Conservation (phyloP, 164 flowering plant genomes). For the Stephania japonica region DNA sequence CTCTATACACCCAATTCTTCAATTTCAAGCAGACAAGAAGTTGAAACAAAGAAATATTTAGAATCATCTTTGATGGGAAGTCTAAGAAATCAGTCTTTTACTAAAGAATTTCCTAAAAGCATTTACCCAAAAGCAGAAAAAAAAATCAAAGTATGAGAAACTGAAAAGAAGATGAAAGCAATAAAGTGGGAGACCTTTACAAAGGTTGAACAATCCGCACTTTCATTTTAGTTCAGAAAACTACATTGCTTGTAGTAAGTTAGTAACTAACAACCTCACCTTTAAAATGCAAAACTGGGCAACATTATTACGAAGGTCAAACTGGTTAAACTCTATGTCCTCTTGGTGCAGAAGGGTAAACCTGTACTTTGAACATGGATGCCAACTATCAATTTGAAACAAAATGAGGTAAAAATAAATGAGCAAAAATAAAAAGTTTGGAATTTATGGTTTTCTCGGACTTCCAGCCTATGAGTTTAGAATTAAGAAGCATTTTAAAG, state of each 20-base stretch:
- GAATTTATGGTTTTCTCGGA: background rate
- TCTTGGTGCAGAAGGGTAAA: slow-evolving; percentile 70
- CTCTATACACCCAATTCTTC: too few relatives aligned
- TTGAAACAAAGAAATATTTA: too few relatives aligned
- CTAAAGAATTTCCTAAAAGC: too few relatives aligned
- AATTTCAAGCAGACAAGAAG: too few relatives aligned
- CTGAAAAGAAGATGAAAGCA: background rate
- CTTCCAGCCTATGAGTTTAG: too few relatives aligned
- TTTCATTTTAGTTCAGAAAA: background rate
- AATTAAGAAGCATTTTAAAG: too few relatives aligned
- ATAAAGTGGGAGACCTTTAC: background rate
- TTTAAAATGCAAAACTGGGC: slow-evolving; percentile 86
- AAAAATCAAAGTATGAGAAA: too few relatives aligned
- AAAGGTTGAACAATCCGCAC: background rate
- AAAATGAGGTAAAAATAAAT: slow-evolving; percentile 1
- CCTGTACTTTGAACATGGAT: slow-evolving; percentile 30
- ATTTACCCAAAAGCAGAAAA: too few relatives aligned
- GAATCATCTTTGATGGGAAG: too few relatives aligned
- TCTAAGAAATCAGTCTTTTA: too few relatives aligned
- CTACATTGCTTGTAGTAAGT: background rate
- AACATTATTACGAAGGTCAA: slow-evolving; percentile 86
- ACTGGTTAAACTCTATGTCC: slow-evolving; percentile 61
- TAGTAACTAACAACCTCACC: slow-evolving; percentile 32
- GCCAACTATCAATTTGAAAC: background rate
- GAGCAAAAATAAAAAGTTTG: background rate